Conservation (phyloP, 805 yeast species). For the Yarrowia alimentaria region DNA sequence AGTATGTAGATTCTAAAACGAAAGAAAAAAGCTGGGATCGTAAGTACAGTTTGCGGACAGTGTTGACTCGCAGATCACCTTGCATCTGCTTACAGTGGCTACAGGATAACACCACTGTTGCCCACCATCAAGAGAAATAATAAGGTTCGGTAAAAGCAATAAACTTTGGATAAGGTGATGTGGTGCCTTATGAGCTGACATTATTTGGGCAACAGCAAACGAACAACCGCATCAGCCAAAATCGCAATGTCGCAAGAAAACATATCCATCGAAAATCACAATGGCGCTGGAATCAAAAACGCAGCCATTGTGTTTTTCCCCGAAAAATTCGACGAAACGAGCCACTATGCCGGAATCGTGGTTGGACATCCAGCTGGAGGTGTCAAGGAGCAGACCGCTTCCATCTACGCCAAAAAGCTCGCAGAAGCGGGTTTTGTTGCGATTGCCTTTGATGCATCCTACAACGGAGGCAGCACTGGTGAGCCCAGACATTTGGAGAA, state of each 20-base stretch:
- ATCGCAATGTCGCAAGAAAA: slow-evolving; percentile 1
- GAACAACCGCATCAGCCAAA: too few species aligned
- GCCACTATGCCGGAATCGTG: slow-evolving; percentile 29
- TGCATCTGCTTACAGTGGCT: too few species aligned
- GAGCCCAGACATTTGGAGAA: slow-evolving; percentile 29
- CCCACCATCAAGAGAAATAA: too few species aligned
- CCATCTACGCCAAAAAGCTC: slow-evolving; percentile 28
- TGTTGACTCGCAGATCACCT: too few species aligned
- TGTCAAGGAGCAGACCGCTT: slow-evolving; percentile 31
- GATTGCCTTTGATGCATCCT: slow-evolving; percentile 30
- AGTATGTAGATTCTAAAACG: too few species aligned
- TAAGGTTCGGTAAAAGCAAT: too few species aligned
- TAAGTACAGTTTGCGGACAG: too few species aligned
- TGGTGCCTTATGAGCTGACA: too few species aligned
- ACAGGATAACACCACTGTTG: too few species aligned
- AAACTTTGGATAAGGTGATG: too few species aligned
- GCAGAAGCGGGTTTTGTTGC: slow-evolving; percentile 27
- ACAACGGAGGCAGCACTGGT: slow-evolving; percentile 31
- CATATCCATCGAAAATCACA: background rate
- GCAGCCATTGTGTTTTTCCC: slow-evolving; percentile 20
- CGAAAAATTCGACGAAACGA: slow-evolving; percentile 11
- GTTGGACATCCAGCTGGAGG: slow-evolving; percentile 29
- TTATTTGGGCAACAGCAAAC: too few species aligned
- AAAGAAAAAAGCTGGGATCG: too few species aligned
- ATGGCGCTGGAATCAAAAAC: background rate